Base-by-base conservation (phyloP, 116 monocot genomes). In the Phalaenopsis hybrid region DNA sequence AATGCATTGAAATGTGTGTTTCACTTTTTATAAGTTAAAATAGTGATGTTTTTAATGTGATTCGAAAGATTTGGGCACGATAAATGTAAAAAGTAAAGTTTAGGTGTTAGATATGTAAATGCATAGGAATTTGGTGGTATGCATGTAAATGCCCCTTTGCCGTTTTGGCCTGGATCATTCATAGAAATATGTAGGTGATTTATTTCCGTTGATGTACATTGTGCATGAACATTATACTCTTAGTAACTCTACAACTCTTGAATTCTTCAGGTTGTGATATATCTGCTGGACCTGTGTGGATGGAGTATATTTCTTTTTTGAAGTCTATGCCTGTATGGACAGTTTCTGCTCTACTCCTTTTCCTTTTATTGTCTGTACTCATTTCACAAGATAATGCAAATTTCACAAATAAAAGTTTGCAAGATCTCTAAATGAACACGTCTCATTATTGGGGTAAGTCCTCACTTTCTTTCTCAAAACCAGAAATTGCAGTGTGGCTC, bases 251-350 rank as follows among this genome's bases (percentile, higher is more conserved):
- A 74, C 23, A 81, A 81, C 63, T 37, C 68, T 73, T 77, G 16
- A 74, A 78, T 25, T 82, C 15, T 31, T 69, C 90, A 99, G 99
- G 99, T 1, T 86, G 80, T 86, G 99, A 99, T 80, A 91, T 95
- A 84, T 86, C 89, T 75, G 92, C 95, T 86, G 99, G 99, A 73
- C 95, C 95, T 61, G 82, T 95, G 50, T 99, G 99, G 99, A 87
- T 99, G 91, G 99, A 99, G 81, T 99, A 99, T 82, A 90, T 99
- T 82, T 78, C 89, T 65, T 99, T 99, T 84, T 79, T 99, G 82
- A 99, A 99, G 87, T 93, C 95, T 16, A 85, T 90, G 85, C 93
- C 93, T 79, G 93, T 93, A 58, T 79, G 79, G 21, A 43, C 79
- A 41, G 55, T 45, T 75, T 75, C n/a, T 75, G 15, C 45, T 59